A percentile compares a stretch with the other conserved stretches of the same genome.
These are phyloP conservation scores for Aspergillus sp. DNA, from an alignment of 2,329 filamentous ascomycete species.

Conservation along the genomic window DNA sequence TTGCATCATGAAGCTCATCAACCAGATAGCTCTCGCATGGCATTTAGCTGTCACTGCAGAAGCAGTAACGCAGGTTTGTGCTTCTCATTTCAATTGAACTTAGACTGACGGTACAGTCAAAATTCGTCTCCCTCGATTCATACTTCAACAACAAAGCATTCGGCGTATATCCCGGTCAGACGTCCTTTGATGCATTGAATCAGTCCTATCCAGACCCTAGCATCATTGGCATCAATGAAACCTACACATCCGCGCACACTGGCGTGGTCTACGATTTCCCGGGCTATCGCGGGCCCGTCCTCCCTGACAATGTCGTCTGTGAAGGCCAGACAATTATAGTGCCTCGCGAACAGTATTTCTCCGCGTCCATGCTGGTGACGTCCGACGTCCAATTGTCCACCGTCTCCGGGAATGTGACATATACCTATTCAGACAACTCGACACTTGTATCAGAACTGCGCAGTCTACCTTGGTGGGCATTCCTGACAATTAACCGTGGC, in stretches of 20 bases:
- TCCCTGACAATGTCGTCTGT: background rate
- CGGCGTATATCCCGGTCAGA: background rate
- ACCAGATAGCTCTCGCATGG: background rate
- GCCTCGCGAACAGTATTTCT: background rate
- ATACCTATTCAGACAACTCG: background rate
- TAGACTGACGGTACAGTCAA: background rate
- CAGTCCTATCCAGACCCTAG: background rate
- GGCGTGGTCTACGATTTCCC: background rate
- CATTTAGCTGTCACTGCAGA: background rate
- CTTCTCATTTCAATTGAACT: background rate
- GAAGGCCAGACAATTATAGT: background rate
- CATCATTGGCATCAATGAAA: background rate
- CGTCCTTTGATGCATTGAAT: background rate
- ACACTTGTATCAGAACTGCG: background rate
- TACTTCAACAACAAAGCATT: slow-evolving; percentile 7
- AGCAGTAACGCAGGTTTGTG: background rate
- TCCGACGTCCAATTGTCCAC: background rate
- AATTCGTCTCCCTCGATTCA: background rate
- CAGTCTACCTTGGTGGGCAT: slow-evolving; percentile 4
- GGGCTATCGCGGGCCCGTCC: background rate
- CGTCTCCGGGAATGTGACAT: slow-evolving; percentile 2
- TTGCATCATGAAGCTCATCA: background rate
- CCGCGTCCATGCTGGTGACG: background rate
- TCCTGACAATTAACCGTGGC: slow-evolving; percentile 4
- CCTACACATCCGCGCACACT: background rate